Base-by-base conservation (phyloP, 305 asterid species). In the Fraxinus floribunda region DNA sequence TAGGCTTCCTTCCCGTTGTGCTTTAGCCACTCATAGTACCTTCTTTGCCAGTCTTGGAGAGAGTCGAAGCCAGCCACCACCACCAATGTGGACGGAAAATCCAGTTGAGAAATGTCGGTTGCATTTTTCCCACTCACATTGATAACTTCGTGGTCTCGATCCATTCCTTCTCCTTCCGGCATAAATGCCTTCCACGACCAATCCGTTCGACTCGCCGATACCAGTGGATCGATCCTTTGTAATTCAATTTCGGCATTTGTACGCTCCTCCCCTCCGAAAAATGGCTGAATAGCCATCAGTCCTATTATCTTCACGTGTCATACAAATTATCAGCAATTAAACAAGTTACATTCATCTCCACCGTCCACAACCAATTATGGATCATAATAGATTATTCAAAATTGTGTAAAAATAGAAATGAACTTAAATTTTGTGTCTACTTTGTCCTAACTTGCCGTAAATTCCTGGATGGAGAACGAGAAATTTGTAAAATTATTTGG, bases 51-150 rank as follows among this genome's bases (percentile, higher is more conserved):
- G 78, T 93, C 99, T 73, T 89, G 88, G 80, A 94, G 93, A 0
- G 97, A 82, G 80, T 95, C 99, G 22, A 92, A 92, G 2, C 97
- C 99, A 2, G 89, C 97, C 38, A 86, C 87, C 68, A 94, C 94
- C 84, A 95, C 94, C 89, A 93, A 30, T 0, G 91, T 88, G 3
- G 97, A 85, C 46, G 98, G 97, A 20, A 93, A 90, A 6, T 90
- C 89, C 79, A 93, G 20, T 32, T 79, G 79, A 5, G 97, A 87
- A 55, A 94, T 88, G 83, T 94, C 95, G 1, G 55, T 86, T 0
- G 99, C 99, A 44, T 84, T 88, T 0, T 97, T 97, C 4, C 97
- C 98, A 84, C 91, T 88, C 0, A 95, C 97, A 8, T 95, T 95
- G 89, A 94, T 89, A 60, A 18, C 93, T 86, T 86, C 85, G 60